Conservation (phyloP, 257 asterid genomes). For the Solanum paucissectum region DNA sequence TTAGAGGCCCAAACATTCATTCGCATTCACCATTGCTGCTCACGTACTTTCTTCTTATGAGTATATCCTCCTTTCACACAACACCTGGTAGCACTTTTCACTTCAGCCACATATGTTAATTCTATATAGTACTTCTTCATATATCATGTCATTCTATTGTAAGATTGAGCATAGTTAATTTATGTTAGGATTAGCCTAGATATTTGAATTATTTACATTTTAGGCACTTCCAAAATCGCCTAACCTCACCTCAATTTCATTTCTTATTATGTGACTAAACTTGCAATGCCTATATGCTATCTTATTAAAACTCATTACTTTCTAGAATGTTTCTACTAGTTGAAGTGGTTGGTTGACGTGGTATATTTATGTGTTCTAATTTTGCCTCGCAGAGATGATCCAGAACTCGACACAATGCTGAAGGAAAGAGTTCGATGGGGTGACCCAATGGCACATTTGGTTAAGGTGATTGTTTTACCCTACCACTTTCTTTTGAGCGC, state of each 20-base stretch:
- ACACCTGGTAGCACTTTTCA: neutral
- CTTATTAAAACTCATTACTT: neutral
- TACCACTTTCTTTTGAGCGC: neutral
- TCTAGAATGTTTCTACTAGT: neutral
- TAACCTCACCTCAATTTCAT: neutral
- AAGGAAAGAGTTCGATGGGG: slow-evolving; percentile 91
- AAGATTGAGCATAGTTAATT: neutral
- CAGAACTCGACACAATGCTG: slow-evolving; percentile 77
- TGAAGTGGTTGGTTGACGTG: neutral
- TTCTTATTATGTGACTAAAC: neutral
- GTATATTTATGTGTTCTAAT: neutral
- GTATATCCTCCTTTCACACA: neutral
- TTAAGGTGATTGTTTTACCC: slow-evolving; percentile 26
- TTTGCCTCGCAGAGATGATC: slow-evolving; percentile 56
- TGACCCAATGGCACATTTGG: slow-evolving; percentile 95
- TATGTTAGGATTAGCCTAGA: neutral
- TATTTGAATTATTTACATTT: neutral
- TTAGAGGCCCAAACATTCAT: neutral
- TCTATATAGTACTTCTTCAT: neutral
- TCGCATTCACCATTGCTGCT: neutral
- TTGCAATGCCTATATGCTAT: neutral
- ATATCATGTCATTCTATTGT: neutral
- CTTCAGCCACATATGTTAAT: neutral
- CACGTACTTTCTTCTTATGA: neutral
- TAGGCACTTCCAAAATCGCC: neutral